These are phyloP conservation scores for Wilcoxina mikolae DNA, from an alignment of 495 filamentous ascomycete genomes.

Conservation along the genomic window DNA sequence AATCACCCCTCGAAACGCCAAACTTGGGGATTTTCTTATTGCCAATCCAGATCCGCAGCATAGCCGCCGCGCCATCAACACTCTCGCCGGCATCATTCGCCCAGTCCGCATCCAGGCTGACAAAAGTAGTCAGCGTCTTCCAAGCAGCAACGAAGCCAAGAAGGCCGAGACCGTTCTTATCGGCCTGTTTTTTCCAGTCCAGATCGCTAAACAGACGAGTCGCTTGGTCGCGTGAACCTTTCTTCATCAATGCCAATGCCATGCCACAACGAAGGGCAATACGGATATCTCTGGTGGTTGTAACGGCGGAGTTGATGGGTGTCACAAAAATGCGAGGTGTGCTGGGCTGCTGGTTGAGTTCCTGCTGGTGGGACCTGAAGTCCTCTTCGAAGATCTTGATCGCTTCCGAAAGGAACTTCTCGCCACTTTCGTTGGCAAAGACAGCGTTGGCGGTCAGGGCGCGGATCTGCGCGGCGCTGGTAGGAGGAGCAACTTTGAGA, in stretches of 20 bases:
- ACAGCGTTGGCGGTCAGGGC: constrained; percentile 61
- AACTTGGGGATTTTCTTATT: constrained; percentile 30
- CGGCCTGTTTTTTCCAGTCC: constrained; percentile 20
- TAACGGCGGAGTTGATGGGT: constrained; percentile 27
- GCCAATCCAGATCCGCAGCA: constrained; percentile 42
- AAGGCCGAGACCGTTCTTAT: constrained; percentile 40
- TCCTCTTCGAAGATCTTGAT: constrained; percentile 36
- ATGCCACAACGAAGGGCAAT: constrained; percentile 69
- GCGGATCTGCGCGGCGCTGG: constrained; percentile 58
- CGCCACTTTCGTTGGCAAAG: constrained; percentile 39
- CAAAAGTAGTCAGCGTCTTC: constrained; percentile 46
- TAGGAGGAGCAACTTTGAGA: constrained; percentile 58
- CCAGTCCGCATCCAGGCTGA: constrained; percentile 41
- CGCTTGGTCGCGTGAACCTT: constrained; percentile 32
- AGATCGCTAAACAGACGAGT: constrained; percentile 35
- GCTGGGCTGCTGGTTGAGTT: constrained; percentile 19
- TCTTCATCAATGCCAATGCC: constrained; percentile 55
- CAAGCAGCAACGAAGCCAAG: constrained; percentile 67
- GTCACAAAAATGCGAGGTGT: constrained; percentile 31
- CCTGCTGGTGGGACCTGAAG: constrained; percentile 10
- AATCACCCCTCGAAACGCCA: constrained; percentile 34
- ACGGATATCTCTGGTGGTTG: constrained; percentile 47
- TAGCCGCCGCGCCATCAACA: constrained; percentile 40
- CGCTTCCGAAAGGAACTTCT: constrained; percentile 41
- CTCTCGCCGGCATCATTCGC: constrained; percentile 34